Percentiles rank a stretch among this genome's conserved stretches.
phyloP scores from a whole-genome alignment of 257 asterid genomes.

The Paraleonurus japonicus region DNA sequence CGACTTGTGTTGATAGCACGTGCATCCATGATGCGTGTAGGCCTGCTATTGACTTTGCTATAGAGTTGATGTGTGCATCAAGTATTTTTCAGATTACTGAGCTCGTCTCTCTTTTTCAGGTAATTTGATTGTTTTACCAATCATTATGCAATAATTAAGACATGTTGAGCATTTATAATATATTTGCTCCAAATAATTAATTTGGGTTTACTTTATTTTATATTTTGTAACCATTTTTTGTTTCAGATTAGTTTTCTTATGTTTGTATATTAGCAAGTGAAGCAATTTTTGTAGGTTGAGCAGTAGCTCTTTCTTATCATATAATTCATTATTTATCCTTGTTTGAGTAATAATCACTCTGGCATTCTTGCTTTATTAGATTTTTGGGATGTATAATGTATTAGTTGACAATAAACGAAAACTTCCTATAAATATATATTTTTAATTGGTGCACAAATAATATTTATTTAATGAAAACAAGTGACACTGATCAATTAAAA shows the following conservation, averaged over 20 bases:
- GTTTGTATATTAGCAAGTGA: neutral
- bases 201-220: neutral
- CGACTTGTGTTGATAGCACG: constrained; percentile 55
- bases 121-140: neutral
- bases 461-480: neutral
- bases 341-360: neutral
- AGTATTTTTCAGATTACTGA: constrained; percentile 55
- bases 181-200: neutral
- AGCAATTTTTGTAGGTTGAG: neutral
- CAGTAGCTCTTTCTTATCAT: neutral
- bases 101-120: constrained; percentile 71
- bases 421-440: neutral
- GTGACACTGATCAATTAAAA: too few species aligned
- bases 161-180: neutral
- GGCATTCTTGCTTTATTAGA: constrained; percentile 1
- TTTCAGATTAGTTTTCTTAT: neutral
- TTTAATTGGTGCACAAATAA: too few species aligned
- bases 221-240: neutral
- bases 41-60: constrained; percentile 58
- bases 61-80: constrained; percentile 71
- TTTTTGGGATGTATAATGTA: neutral
- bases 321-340: neutral
- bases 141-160: neutral
- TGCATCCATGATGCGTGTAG: constrained; percentile 65
- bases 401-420: neutral